Conservation (phyloP, 2,329 filamentous ascomycete genomes). For the Pseudogymnoascus sp. region DNA sequence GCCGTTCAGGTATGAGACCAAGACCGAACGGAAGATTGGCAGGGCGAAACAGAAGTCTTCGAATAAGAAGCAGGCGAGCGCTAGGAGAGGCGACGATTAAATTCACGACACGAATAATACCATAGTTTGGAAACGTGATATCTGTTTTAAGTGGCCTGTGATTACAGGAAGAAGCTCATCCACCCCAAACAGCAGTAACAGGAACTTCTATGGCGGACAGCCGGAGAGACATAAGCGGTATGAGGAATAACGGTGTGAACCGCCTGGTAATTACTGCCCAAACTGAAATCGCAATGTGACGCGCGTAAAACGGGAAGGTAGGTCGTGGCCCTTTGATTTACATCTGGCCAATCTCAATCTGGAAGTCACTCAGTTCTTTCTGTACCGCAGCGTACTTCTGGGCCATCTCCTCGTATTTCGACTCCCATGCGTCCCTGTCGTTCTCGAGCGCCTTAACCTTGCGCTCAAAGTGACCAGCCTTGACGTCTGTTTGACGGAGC, state of each 20-base stretch:
- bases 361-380: constrained; percentile 87
- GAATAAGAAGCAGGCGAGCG: constrained; percentile 34
- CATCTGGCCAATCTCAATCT: constrained; percentile 86
- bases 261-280: constrained; percentile 3
- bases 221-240: background rate
- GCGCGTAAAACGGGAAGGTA: constrained; percentile 3
- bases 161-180: constrained; percentile 7
- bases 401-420: constrained; percentile 95
- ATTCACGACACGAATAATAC: constrained; percentile 4
- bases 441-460: constrained; percentile 95
- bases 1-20: constrained; percentile 88
- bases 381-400: constrained; percentile 77
- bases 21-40: constrained; percentile 69
- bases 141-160: constrained; percentile 10
- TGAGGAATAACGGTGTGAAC: constrained; percentile 4
- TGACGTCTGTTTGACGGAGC: constrained; percentile 97
- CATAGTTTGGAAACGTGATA: constrained; percentile 3
- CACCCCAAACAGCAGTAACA: constrained; percentile 10
- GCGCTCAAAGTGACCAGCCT: constrained; percentile 97
- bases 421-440: constrained; percentile 88
- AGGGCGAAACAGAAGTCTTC: constrained; percentile 63
- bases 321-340: constrained; percentile 34
- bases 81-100: constrained; percentile 24
- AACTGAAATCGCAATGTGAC: constrained; percentile 10
- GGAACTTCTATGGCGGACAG: constrained; percentile 6